phyloP scores from a whole-genome alignment of 2,329 filamentous ascomycete species.

The Dactylonectria macrodidyma region DNA sequence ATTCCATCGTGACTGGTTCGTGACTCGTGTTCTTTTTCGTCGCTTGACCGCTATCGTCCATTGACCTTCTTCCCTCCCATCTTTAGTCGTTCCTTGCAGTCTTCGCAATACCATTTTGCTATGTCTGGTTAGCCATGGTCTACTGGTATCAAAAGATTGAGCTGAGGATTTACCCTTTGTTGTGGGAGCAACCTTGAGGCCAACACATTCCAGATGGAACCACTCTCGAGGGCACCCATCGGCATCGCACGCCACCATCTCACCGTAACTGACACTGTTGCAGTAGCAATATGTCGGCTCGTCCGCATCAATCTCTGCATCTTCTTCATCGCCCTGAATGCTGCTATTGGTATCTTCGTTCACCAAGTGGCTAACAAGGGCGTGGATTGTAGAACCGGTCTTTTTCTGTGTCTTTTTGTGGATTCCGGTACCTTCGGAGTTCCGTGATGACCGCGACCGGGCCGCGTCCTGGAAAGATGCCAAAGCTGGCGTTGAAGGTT shows the following conservation, averaged over 20 bases:
- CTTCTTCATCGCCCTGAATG: conserved; percentile 57
- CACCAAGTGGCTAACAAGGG: conserved; percentile 52
- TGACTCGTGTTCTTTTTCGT: conserved; percentile 28
- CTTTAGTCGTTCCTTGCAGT: conserved; percentile 79
- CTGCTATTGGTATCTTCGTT: conserved; percentile 62
- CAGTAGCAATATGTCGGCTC: conserved; percentile 87
- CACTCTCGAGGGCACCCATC: conserved; percentile 82
- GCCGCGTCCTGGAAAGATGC: conserved; percentile 71
- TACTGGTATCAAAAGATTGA: background rate
- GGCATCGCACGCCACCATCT: conserved; percentile 87
- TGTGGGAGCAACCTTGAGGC: conserved; percentile 83
- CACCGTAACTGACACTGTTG: conserved; percentile 84
- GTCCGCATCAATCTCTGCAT: conserved; percentile 76
- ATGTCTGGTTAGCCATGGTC: conserved; percentile 48
- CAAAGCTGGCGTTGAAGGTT: conserved; percentile 75
- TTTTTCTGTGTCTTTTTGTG: conserved; percentile 76
- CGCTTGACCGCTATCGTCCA: conserved; percentile 56
- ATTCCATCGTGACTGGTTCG: conserved; percentile 37
- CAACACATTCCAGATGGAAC: conserved; percentile 89
- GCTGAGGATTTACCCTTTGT: conserved; percentile 74
- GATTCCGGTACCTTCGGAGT: conserved; percentile 54
- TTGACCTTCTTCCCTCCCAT: conserved; percentile 67
- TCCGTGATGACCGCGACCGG: conserved; percentile 69
- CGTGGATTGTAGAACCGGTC: conserved; percentile 58
- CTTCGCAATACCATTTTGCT: conserved; percentile 89